phyloP scores from a whole-genome alignment of 768 basidiomycete genomes.

The Lentinula raphanica region DNA sequence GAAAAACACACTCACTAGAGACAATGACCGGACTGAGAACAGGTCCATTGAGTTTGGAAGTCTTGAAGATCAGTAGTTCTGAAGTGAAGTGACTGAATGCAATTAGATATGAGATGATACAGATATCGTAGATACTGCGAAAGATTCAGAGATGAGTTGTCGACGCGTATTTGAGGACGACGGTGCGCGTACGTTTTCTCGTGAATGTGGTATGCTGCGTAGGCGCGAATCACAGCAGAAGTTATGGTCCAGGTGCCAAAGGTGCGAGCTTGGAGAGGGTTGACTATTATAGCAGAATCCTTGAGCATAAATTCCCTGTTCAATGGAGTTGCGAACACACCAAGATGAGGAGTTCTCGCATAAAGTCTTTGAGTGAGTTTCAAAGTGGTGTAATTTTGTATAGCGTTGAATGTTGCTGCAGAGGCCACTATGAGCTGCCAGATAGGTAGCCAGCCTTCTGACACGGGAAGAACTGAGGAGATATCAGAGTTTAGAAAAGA shows the following conservation, averaged over 20 bases:
- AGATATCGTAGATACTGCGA: slow-evolving; percentile 84
- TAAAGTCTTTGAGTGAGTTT: slow-evolving; percentile 79
- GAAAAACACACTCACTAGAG: slow-evolving; percentile 70
- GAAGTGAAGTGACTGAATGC: slow-evolving; percentile 87
- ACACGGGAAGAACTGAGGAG: slow-evolving; percentile 55
- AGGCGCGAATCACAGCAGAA: slow-evolving; percentile 74
- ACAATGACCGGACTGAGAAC: slow-evolving; percentile 73
- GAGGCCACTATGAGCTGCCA: slow-evolving; percentile 84
- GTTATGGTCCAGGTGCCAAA: slow-evolving; percentile 91
- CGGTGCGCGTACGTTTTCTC: slow-evolving; percentile 66
- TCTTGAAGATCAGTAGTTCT: slow-evolving; percentile 79
- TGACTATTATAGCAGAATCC: slow-evolving; percentile 50
- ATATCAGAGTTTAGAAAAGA: background rate
- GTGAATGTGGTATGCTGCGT: slow-evolving; percentile 87
- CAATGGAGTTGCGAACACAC: background rate
- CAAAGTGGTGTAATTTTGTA: slow-evolving; percentile 77
- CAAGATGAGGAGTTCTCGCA: slow-evolving; percentile 29
- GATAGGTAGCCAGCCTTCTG: slow-evolving; percentile 69
- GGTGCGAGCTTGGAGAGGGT: slow-evolving; percentile 78
- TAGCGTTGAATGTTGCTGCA: slow-evolving; percentile 78
- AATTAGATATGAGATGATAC: slow-evolving; percentile 82
- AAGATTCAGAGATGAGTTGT: slow-evolving; percentile 10
- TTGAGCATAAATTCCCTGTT: background rate
- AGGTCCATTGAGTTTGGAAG: slow-evolving; percentile 55
- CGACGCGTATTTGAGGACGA: slow-evolving; percentile 9